These are phyloP conservation scores for Ogataea corticis DNA, from an alignment of 805 yeast genomes.

Conservation along the genomic window DNA sequence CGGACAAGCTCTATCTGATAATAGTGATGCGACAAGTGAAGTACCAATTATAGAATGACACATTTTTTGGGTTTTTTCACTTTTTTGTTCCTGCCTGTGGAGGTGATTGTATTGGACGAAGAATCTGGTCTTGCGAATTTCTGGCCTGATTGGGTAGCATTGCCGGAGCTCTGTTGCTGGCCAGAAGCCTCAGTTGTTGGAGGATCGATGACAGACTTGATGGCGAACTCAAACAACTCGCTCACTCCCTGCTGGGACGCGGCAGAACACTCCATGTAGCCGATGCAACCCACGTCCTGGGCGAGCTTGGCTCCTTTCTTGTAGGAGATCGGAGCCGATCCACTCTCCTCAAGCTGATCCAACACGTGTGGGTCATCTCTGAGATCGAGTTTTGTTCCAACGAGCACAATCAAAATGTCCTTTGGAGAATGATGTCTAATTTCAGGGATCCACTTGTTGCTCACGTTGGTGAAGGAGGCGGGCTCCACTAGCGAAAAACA, in stretches of 20 bases:
- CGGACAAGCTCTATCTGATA: neutral
- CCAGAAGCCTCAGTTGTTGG: conserved; percentile 29
- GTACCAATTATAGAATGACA: conserved; percentile 38
- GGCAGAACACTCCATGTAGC: conserved; percentile 86
- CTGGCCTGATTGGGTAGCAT: neutral
- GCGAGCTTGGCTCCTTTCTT: conserved; percentile 69
- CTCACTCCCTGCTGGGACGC: conserved; percentile 85
- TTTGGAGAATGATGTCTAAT: conserved; percentile 79
- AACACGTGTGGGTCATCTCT: conserved; percentile 79
- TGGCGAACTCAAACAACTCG: conserved; percentile 81
- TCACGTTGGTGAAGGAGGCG: conserved; percentile 75
- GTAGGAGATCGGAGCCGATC: conserved; percentile 59
- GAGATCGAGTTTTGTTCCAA: conserved; percentile 88
- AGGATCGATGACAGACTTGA: conserved; percentile 63
- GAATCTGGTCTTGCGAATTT: conserved; percentile 4
- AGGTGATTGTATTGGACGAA: neutral
- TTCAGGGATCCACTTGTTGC: conserved; percentile 84
- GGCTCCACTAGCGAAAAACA: conserved; percentile 87
- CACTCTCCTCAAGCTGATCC: conserved; percentile 63
- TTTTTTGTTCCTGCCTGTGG: conserved; percentile 14
- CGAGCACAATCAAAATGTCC: conserved; percentile 65
- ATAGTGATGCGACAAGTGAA: neutral
- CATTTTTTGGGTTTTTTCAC: conserved; percentile 51
- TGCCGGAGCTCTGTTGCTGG: neutral
- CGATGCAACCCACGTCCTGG: conserved; percentile 67